Base-by-base conservation (phyloP, 768 basidiomycete species). In the Termitomyces sp. region DNA sequence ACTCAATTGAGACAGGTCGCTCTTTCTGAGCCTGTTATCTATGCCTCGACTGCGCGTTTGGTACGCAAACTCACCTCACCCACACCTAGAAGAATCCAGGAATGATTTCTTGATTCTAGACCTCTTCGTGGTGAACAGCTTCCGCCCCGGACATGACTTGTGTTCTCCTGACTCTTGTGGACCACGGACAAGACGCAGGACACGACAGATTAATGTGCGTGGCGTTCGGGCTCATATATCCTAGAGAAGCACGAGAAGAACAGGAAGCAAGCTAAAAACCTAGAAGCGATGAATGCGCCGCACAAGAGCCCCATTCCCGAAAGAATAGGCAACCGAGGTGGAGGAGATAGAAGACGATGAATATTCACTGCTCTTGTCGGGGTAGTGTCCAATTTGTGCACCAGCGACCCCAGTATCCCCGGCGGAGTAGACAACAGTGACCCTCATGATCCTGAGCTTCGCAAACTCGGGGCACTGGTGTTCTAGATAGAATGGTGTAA, bases 361-460 rank as follows among this genome's bases (percentile, higher is more conserved):
- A 51, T 3, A 6, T 61, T 18, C 47, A 76, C 76, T 72, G 39
- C 77, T 64, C 46, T 75, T 62, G 39, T 77, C 75, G 22, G 80
- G 60, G 63, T 79, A 81, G 41, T n/a, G n/a, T 62, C 61, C 64
- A 41, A 65, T 67, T 6, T 31, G 54, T 33, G 62, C 65, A 2
- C 79, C 79, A 10, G 73, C 75, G 2, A 74, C 75, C 8, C 78
- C 79, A 28, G 62, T 2, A 51, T 80, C 77, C 0, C 78, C 78
- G n/a, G n/a, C n/a, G n/a, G n/a, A n/a, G n/a, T n/a, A n/a, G n/a
- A 0, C 74, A 71, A 1, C 71, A 69, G 53, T n/a, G n/a, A n/a
- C n/a, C 67, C 81, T 81, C 77, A 78, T 72, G 13, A 82, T 68
- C 29, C 77, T 80, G 22, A 81, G 70, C 54, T 81, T 81, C 7